Percentiles rank a stretch among this genome's conserved stretches.
phyloP scores from a whole-genome alignment of 1,284 basidiomycete species.

The Vanrija humicola region DNA sequence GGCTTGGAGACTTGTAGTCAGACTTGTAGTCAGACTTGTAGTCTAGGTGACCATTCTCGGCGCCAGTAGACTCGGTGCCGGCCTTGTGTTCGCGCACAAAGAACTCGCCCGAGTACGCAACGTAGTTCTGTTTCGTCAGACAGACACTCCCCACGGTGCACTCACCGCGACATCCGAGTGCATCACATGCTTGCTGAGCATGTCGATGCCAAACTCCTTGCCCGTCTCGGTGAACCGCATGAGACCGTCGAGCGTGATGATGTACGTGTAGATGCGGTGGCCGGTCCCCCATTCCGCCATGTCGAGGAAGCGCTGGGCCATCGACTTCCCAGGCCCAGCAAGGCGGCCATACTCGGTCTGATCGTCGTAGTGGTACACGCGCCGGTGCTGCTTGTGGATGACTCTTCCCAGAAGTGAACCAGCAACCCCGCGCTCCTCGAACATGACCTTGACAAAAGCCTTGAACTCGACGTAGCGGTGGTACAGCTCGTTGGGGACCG shows the following conservation, averaged over 20 bases:
- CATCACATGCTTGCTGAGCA: constrained; percentile 57
- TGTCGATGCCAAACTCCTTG: constrained; percentile 53
- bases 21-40: constrained; percentile 29
- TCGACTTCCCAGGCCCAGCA: constrained; percentile 28
- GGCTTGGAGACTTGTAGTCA: constrained; percentile 27
- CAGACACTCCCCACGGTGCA: background rate
- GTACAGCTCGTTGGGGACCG: constrained; percentile 52
- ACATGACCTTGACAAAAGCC: constrained; percentile 52
- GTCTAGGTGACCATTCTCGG: background rate
- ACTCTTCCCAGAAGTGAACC: constrained; percentile 50
- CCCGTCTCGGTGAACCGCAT: constrained; percentile 56
- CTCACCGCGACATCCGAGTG: constrained; percentile 53
- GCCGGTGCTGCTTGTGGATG: constrained; percentile 52
- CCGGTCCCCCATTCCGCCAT: constrained; percentile 52
- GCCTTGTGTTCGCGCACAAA: constrained; percentile 13
- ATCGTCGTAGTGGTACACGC: constrained; percentile 52
- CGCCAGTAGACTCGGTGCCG: no score
- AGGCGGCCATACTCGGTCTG: constrained; percentile 49
- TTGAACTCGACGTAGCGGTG: constrained; percentile 55
- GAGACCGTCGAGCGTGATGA: constrained; percentile 53
- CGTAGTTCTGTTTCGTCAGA: constrained; percentile 29
- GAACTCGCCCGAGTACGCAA: constrained; percentile 45
- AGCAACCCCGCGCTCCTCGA: constrained; percentile 46
- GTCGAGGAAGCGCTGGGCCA: constrained; percentile 48
- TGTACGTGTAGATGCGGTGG: constrained; percentile 53